Conservation (phyloP, 2,329 filamentous ascomycete species). For the Colletotrichum sp. region DNA sequence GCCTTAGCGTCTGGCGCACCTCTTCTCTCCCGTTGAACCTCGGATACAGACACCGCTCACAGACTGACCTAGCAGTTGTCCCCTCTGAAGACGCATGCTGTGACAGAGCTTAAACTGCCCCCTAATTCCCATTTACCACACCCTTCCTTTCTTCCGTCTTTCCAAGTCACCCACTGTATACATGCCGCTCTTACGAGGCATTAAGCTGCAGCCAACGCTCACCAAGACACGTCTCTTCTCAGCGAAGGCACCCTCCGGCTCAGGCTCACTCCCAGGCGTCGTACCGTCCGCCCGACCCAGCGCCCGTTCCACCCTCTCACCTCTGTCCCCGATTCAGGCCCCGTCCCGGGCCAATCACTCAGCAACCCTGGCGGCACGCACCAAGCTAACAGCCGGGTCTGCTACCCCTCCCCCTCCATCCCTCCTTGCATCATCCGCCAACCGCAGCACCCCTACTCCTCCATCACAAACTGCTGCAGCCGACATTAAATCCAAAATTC, state of each 20-base stretch:
- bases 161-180: background rate
- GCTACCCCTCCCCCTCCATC: slow-evolving; percentile 35
- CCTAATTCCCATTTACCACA: background rate
- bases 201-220: slow-evolving; percentile 13
- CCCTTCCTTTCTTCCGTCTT: background rate
- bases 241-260: background rate
- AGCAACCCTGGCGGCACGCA: slow-evolving; percentile 29
- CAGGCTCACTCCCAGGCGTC: slow-evolving; percentile 1
- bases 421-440: slow-evolving; percentile 26
- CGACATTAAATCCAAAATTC: slow-evolving; percentile 42
- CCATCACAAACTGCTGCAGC: slow-evolving; percentile 13
- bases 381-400: slow-evolving; percentile 21
- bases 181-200: slow-evolving; percentile 17
- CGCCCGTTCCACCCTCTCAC: slow-evolving; percentile 17
- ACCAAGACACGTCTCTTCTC: slow-evolving; percentile 6
- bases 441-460: slow-evolving; percentile 16
- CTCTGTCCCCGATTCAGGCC: slow-evolving; percentile 21
- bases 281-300: slow-evolving; percentile 16
- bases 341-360: slow-evolving; percentile 32
- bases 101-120: slow-evolving; percentile 1
- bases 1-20: slow-evolving; percentile 4
- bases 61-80: background rate
- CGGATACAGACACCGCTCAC: background rate
- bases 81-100: background rate
- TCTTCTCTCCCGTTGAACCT: slow-evolving; percentile 9